Conservation (phyloP, 2,329 filamentous ascomycete genomes). For the Verticillium tricorpus region DNA sequence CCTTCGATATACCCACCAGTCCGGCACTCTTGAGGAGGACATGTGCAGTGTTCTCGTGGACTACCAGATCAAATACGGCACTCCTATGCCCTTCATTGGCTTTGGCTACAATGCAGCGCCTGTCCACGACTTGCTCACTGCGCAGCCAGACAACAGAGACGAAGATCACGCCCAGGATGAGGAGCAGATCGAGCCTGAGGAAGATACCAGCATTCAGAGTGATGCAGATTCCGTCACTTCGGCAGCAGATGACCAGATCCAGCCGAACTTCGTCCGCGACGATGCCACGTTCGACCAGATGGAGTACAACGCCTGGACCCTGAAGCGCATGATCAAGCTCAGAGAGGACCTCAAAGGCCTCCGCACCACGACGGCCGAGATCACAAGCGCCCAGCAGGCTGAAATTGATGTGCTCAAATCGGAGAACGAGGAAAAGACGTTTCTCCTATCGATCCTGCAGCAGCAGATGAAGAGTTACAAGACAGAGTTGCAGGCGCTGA, state of each 20-base stretch:
- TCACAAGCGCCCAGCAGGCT: background rate
- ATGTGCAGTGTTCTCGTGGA: background rate
- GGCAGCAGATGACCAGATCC: background rate
- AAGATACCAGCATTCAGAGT: background rate
- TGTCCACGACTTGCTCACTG: background rate
- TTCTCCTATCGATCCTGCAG: background rate
- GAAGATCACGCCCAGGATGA: background rate
- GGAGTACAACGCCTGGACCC: background rate
- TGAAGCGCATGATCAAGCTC: background rate
- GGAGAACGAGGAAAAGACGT: background rate
- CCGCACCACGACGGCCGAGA: background rate
- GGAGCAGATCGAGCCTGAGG: background rate
- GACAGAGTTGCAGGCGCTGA: background rate
- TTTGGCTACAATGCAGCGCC: background rate
- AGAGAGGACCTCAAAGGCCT: background rate
- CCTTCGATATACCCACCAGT: background rate
- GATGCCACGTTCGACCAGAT: background rate
- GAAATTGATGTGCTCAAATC: background rate
- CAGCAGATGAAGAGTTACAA: background rate
- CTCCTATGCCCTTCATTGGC: background rate
- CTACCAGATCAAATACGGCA: background rate
- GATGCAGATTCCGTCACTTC: background rate
- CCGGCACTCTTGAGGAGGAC: background rate
- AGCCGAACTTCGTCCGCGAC: background rate
- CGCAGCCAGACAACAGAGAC: background rate